phyloP scores from a whole-genome alignment of 768 basidiomycete genomes.

The Termitomyces sp. region DNA sequence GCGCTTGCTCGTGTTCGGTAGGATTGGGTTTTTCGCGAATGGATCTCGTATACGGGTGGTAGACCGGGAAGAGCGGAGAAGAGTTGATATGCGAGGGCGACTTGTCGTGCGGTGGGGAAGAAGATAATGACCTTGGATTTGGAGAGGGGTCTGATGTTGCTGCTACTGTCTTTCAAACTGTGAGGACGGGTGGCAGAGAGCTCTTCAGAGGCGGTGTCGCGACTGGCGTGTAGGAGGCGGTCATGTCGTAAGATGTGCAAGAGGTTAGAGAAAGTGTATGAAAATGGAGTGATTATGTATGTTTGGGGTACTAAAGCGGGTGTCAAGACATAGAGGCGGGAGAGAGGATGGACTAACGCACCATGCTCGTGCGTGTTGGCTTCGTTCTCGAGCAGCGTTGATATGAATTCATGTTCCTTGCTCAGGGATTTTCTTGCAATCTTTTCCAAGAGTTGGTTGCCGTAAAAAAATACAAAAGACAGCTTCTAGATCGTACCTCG shows the following conservation, averaged over 20 bases:
- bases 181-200: not conserved
- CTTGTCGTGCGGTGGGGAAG: slow-evolving; percentile 62
- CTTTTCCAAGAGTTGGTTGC: not conserved
- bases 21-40: slow-evolving; percentile 49
- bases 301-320: slow-evolving; percentile 37
- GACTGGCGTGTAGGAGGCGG: slow-evolving; percentile 18
- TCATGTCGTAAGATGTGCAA: slow-evolving; percentile 35
- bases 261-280: slow-evolving; percentile 34
- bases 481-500: slow-evolving; percentile 26
- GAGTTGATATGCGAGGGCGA: slow-evolving; percentile 32
- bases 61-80: slow-evolving; percentile 22
- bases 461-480: not conserved
- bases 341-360: slow-evolving; percentile 9
- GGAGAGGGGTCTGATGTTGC: not conserved
- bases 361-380: slow-evolving; percentile 60
- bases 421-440: slow-evolving; percentile 19
- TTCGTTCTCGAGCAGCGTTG: slow-evolving; percentile 53
- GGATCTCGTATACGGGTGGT: slow-evolving; percentile 46
- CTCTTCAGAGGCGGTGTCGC: slow-evolving; percentile 26
- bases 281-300: slow-evolving; percentile 34
- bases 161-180: not conserved
- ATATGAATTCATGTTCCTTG: slow-evolving; percentile 41
- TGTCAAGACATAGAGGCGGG: not conserved
- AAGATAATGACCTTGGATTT: slow-evolving; percentile 42
- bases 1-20: slow-evolving; percentile 44